These are phyloP conservation scores for Syzygium aqueum DNA, from an alignment of 345 rosid genomes.

Conservation along the genomic window DNA sequence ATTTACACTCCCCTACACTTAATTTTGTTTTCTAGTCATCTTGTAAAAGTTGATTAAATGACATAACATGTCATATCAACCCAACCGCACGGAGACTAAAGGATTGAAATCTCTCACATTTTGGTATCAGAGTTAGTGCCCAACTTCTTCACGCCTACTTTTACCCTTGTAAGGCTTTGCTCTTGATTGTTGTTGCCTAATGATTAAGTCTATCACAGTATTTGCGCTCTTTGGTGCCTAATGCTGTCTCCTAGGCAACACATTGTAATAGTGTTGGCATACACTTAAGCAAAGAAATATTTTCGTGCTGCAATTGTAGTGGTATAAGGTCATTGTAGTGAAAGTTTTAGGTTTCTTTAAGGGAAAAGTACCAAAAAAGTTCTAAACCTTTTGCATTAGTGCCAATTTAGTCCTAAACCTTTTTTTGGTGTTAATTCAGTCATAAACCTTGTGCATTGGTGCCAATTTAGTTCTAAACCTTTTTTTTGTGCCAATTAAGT, in stretches of 20 bases:
- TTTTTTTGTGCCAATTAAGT: too few relatives aligned
- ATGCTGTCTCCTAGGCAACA: not conserved
- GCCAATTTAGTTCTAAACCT: too few relatives aligned
- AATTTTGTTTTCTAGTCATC: not conserved
- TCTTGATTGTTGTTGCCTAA: not conserved
- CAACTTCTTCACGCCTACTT: not conserved
- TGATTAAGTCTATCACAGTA: not conserved
- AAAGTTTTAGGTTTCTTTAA: not conserved
- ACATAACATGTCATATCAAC: not conserved
- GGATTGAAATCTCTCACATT: not conserved
- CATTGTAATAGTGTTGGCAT: not conserved
- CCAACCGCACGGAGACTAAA: not conserved
- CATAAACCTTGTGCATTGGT: too few relatives aligned
- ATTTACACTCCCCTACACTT: not conserved
- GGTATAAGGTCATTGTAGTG: not conserved
- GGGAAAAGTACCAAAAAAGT: too few relatives aligned
- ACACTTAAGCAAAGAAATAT: not conserved
- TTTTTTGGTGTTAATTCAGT: too few relatives aligned
- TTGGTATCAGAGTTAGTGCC: not conserved
- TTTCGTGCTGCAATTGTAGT: not conserved
- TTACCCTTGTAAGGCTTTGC: not conserved
- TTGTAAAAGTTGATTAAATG: not conserved
- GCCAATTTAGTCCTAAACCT: too few relatives aligned
- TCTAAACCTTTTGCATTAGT: too few relatives aligned
- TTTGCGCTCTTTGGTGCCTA: not conserved